These are phyloP conservation scores for Mytilinidion resinicola DNA, from an alignment of 495 filamentous ascomycete species.

Conservation along the genomic window DNA sequence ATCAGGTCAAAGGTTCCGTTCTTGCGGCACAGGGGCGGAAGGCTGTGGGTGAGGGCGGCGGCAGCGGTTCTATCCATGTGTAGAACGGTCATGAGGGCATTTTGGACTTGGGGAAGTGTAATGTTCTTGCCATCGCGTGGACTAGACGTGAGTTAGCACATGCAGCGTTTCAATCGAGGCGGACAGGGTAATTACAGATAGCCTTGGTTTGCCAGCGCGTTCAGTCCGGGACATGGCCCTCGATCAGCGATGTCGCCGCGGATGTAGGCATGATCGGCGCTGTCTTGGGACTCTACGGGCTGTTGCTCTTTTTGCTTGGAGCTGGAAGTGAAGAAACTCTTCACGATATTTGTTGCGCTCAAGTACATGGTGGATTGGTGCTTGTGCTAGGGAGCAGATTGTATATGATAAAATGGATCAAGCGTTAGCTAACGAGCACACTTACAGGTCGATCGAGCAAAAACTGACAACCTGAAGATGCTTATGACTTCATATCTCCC, in stretches of 20 bases:
- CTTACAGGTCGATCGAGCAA: too few relatives aligned
- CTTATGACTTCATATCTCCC: too few relatives aligned
- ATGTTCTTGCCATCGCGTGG: constrained; percentile 38
- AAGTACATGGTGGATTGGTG: too few relatives aligned
- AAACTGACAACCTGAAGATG: too few relatives aligned
- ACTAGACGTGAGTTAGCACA: constrained; percentile 22
- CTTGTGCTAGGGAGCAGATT: too few relatives aligned
- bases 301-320: constrained; percentile 8
- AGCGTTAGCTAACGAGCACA: too few relatives aligned
- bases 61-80: constrained; percentile 22
- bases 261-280: constrained; percentile 31
- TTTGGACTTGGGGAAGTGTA: constrained; percentile 28
- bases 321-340: constrained; percentile 11
- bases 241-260: constrained; percentile 24
- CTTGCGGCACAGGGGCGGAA: constrained; percentile 27
- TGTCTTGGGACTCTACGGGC: constrained; percentile 11
- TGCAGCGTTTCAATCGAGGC: background rate
- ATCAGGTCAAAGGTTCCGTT: constrained; percentile 35
- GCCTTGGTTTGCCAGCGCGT: constrained; percentile 29
- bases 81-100: constrained; percentile 30
- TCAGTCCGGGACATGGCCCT: constrained; percentile 30
- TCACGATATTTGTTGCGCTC: background rate
- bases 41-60: constrained; percentile 24
- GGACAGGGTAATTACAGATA: constrained; percentile 22
- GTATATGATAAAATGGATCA: too few relatives aligned